phyloP scores from a whole-genome alignment of 2,329 filamentous ascomycete genomes.

The Onygenales sp. region DNA sequence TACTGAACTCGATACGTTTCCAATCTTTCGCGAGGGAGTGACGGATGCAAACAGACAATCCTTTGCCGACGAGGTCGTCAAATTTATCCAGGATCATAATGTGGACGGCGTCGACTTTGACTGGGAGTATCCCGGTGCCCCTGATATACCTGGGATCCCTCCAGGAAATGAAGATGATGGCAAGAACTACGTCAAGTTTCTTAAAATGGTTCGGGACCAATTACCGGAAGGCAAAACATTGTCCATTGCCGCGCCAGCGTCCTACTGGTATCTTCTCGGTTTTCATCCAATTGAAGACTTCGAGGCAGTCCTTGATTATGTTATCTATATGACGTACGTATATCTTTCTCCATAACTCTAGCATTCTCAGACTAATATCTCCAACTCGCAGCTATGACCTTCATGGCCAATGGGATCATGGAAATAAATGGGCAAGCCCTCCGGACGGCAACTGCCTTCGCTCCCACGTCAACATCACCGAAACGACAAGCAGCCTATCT shows the following conservation, averaged over 20 bases:
- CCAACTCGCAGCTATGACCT: slow-evolving; percentile 21
- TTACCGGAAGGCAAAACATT: slow-evolving; percentile 14
- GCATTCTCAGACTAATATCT: neutral
- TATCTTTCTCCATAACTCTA: no score
- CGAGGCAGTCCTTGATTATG: slow-evolving; percentile 18
- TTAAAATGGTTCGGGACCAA: slow-evolving; percentile 12
- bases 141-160: slow-evolving; percentile 29
- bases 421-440: slow-evolving; percentile 10
- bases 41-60: slow-evolving; percentile 26
- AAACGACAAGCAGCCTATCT: slow-evolving; percentile 23
- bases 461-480: slow-evolving; percentile 32
- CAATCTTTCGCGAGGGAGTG: slow-evolving; percentile 28
- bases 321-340: slow-evolving; percentile 23
- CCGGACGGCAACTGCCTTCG: slow-evolving; percentile 24
- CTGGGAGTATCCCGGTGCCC: slow-evolving; percentile 28
- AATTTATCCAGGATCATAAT: slow-evolving; percentile 30
- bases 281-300: slow-evolving; percentile 20
- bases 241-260: slow-evolving; percentile 18
- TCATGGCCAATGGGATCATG: slow-evolving; percentile 18
- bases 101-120: slow-evolving; percentile 34
- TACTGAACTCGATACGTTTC: slow-evolving; percentile 26
- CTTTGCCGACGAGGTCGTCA: slow-evolving; percentile 26
- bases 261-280: slow-evolving; percentile 21
- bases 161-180: slow-evolving; percentile 18
- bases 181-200: slow-evolving; percentile 23